These are phyloP conservation scores for Leucaena leucocephala DNA, from an alignment of 306 rosid species.

Conservation along the genomic window DNA sequence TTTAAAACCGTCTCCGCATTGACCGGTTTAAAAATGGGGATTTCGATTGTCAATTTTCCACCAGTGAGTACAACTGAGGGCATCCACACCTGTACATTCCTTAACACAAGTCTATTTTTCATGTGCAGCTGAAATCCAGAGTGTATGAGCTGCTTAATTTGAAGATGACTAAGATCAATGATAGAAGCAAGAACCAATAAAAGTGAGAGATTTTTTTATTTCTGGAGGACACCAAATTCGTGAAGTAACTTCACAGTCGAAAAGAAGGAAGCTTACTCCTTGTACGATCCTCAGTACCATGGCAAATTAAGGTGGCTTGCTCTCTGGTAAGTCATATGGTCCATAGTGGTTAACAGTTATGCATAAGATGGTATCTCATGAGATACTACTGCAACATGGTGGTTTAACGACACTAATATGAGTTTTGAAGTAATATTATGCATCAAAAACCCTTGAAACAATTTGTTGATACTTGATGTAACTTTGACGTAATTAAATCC, in stretches of 20 bases:
- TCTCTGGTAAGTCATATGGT: constrained; percentile 11
- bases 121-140: constrained; percentile 66
- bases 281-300: constrained; percentile 20
- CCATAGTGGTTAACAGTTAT: not conserved
- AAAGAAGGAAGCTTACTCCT: constrained; percentile 25
- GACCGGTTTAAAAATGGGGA: no score
- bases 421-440: constrained; percentile 6
- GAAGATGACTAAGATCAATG: constrained; percentile 65
- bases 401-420: not conserved
- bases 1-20: no score
- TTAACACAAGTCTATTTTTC: constrained; percentile 14
- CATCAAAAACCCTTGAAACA: constrained; percentile 11
- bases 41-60: no score
- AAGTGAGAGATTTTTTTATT: constrained; percentile 27
- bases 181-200: constrained; percentile 33
- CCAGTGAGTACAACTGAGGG: no score
- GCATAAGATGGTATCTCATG: not conserved
- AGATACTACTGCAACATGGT: not conserved
- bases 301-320: constrained; percentile 21
- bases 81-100: not conserved
- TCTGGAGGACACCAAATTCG: not conserved
- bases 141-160: constrained; percentile 72
- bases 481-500: constrained; percentile 5
- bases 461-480: not conserved
- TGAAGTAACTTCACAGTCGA: constrained; percentile 27